Conservation (phyloP, 2,329 filamentous ascomycete species). For the Cladophialophora psammophila region DNA sequence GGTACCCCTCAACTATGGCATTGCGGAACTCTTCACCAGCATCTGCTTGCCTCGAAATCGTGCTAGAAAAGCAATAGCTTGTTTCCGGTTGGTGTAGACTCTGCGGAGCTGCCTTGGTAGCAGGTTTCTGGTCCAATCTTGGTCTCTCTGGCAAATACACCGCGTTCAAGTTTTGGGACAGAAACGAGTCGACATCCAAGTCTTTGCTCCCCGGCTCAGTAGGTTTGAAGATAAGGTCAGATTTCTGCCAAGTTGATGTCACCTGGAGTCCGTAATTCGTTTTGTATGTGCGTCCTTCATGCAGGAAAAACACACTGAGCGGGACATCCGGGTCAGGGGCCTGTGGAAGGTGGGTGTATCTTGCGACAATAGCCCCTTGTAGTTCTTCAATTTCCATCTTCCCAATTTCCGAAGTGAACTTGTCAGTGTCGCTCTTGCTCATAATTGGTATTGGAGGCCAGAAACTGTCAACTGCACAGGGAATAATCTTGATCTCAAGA, state of each 20-base stretch:
- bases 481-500: conserved; percentile 41
- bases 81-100: conserved; percentile 20
- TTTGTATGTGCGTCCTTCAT: conserved; percentile 35
- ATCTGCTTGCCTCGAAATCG: conserved; percentile 1
- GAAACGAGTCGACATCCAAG: conserved; percentile 30
- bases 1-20: conserved; percentile 32
- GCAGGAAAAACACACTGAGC: conserved; percentile 38
- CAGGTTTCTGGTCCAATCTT: conserved; percentile 10
- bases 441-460: conserved; percentile 41
- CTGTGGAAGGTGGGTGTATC: conserved; percentile 37
- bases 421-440: conserved; percentile 39
- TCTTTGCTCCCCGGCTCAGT: conserved; percentile 7
- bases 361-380: conserved; percentile 38
- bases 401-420: conserved; percentile 32
- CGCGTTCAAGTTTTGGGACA: neutral
- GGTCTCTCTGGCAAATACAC: neutral
- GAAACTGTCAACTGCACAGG: conserved; percentile 22
- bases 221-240: neutral
- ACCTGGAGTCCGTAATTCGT: conserved; percentile 42
- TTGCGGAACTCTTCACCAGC: conserved; percentile 22
- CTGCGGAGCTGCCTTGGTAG: neutral
- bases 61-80: conserved; percentile 26
- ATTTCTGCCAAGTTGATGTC: conserved; percentile 32
- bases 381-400: conserved; percentile 32
- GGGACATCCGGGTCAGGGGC: conserved; percentile 35